Conservation (phyloP, 2,329 filamentous ascomycete genomes). For the Cercospora citrullina region DNA sequence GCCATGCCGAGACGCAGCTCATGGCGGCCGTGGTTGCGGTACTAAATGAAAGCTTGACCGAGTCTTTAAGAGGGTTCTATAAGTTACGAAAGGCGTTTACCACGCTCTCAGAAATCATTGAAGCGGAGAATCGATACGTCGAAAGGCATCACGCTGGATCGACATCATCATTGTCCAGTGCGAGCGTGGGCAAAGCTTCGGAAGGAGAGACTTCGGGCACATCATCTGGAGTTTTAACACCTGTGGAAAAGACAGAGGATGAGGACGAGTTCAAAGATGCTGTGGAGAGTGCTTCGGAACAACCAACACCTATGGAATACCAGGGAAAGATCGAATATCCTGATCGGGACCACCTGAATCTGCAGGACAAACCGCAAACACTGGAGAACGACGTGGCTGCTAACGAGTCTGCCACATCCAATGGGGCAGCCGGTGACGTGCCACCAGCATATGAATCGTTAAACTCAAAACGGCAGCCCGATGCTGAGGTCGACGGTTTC, state of each 20-base stretch:
- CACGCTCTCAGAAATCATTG: conserved; percentile 75
- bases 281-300: conserved; percentile 50
- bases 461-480: conserved; percentile 10
- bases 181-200: conserved; percentile 6
- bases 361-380: conserved; percentile 27
- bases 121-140: conserved; percentile 67
- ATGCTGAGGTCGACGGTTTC: conserved; percentile 47
- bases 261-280: conserved; percentile 60
- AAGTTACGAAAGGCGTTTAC: conserved; percentile 87
- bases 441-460: not conserved
- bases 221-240: conserved; percentile 25
- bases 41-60: conserved; percentile 87
- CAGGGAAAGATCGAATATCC: conserved; percentile 47
- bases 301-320: conserved; percentile 51
- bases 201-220: conserved; percentile 10
- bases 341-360: conserved; percentile 30
- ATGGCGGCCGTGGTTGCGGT: conserved; percentile 88
- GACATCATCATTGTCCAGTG: conserved; percentile 4
- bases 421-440: not conserved
- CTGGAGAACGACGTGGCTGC: not conserved
- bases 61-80: conserved; percentile 88
- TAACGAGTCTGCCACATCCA: not conserved
- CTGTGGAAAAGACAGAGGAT: conserved; percentile 38
- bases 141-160: conserved; percentile 33
- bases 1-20: conserved; percentile 80